Evolutionary conservation across 2,329 filamentous ascomycete genomes (phyloP).

Genomic region (Fusarium dlaminii): DNA sequence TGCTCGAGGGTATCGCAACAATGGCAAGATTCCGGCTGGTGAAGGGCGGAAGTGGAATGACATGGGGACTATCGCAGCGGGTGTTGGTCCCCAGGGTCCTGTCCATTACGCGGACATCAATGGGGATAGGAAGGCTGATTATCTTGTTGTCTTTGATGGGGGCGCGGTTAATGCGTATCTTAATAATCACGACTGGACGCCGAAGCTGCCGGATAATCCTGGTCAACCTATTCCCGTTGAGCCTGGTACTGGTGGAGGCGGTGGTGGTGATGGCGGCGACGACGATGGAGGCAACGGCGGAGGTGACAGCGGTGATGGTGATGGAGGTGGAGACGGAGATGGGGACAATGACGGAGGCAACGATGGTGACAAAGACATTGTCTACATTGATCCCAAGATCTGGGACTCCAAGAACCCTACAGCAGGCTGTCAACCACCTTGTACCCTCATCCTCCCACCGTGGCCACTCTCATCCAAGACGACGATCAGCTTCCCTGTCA

Average conservation of each 20-base stretch:
- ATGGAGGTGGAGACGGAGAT: neutral
- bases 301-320: neutral
- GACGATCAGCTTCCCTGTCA: constrained; percentile 9
- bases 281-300: neutral
- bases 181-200: constrained; percentile 4
- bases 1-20: constrained; percentile 9
- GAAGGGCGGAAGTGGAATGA: constrained; percentile 9
- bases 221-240: neutral
- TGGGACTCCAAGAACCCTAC: constrained; percentile 5
- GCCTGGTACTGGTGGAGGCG: neutral
- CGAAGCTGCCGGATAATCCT: neutral
- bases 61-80: constrained; percentile 10
- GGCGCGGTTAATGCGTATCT: constrained; percentile 24
- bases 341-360: neutral
- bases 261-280: neutral
- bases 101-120: constrained; percentile 30
- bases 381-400: constrained; percentile 12
- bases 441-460: constrained; percentile 10
- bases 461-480: constrained; percentile 18
- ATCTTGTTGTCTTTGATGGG: constrained; percentile 11
- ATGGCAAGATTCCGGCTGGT: neutral
- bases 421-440: constrained; percentile 10
- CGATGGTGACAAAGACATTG: neutral
- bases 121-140: constrained; percentile 27
- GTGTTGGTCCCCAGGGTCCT: constrained; percentile 13